Base-by-base conservation (phyloP, 352 stramenopile genomes). In the Elongisporangium undulatum region DNA sequence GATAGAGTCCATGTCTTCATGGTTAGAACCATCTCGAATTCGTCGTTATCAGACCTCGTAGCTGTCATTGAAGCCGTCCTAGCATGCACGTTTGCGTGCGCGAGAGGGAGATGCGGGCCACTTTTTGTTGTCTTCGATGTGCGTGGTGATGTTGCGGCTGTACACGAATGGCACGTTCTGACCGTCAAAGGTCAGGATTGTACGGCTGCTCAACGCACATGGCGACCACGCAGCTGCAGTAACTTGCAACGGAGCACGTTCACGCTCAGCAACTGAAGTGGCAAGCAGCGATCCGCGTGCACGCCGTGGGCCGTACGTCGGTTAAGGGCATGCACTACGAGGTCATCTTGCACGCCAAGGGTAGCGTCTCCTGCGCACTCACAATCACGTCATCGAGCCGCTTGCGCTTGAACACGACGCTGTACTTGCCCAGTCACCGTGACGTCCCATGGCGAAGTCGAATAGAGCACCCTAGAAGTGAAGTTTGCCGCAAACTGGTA, bases 61-160 rank as follows among this genome's bases (percentile, higher is more conserved):
- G 16, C 58, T 72, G 54, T 92, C 83, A 7, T 73, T 63, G 4
- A 68, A 63, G 0, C 76, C 75, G 10, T 79, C 80, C 71, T 92
- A 80, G 4, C 62, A 77, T 0, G 82, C 63, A 60, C 82, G 90
- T 53, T 89, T 22, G 24, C 89, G 79, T 5, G 66, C 59, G 19
- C 83, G 74, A 0, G 80, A 87, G 2, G 90, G 62, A 6, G 63
- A 59, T 13, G 90, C 62, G 1, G 77, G 67, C 0, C 80, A 66
- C 2, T 72, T 53, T 49, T 92, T 80, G 51, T 92, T 85, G 64
- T 92, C 83, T 6, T 84, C 66, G 48, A 92, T 86, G 49, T 87
- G 77, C 20, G 90, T 68, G 2, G 74, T 83, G 6, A 90, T 58
- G 41, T 76, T 82, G 19, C 68, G 64, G 3, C 80, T 79, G 17